Percentiles rank a stretch among this genome's conserved stretches.
These are phyloP conservation scores for Medicago arabica DNA, from an alignment of 306 rosid species.

Conservation along the genomic window DNA sequence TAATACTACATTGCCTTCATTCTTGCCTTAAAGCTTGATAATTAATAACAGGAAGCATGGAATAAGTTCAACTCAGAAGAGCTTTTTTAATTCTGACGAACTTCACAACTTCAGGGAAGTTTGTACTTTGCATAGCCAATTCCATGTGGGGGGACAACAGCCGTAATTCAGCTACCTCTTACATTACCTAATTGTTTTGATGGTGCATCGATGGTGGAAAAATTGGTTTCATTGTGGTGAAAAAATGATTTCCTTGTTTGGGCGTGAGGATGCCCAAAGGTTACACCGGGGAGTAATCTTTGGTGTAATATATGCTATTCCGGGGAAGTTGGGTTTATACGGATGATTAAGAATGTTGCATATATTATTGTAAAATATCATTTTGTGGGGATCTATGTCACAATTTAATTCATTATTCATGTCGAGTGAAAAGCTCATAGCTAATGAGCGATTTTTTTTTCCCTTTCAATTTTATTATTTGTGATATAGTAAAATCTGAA, in stretches of 20 bases:
- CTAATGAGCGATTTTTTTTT: constrained; percentile 39
- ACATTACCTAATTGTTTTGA: constrained; percentile 34
- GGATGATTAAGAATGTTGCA: constrained; percentile 32
- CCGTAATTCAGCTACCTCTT: constrained; percentile 39
- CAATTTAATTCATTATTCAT: constrained; percentile 52
- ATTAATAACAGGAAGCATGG: constrained; percentile 86
- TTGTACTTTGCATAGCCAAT: constrained; percentile 36
- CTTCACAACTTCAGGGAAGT: constrained; percentile 36
- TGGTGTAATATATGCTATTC: constrained; percentile 38
- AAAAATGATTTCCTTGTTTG: constrained; percentile 25
- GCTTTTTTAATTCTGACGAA: constrained; percentile 68
- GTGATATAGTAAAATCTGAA: constrained; percentile 42
- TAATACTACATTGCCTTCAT: constrained; percentile 7
- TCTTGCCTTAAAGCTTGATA: constrained; percentile 34
- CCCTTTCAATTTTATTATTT: constrained; percentile 33
- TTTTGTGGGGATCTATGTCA: constrained; percentile 41
- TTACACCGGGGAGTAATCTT: constrained; percentile 8
- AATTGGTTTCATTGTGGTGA: constrained; percentile 8
- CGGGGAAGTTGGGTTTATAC: constrained; percentile 25
- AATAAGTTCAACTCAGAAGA: constrained; percentile 98
- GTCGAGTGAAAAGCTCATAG: constrained; percentile 43
- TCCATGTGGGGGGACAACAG: constrained; percentile 37
- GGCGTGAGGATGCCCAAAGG: constrained; percentile 37
- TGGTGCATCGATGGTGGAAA: constrained; percentile 34
- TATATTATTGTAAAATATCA: constrained; percentile 51